These are phyloP conservation scores for Colletotrichum brevisporum DNA, from an alignment of 2,329 filamentous ascomycete genomes.

Conservation along the genomic window DNA sequence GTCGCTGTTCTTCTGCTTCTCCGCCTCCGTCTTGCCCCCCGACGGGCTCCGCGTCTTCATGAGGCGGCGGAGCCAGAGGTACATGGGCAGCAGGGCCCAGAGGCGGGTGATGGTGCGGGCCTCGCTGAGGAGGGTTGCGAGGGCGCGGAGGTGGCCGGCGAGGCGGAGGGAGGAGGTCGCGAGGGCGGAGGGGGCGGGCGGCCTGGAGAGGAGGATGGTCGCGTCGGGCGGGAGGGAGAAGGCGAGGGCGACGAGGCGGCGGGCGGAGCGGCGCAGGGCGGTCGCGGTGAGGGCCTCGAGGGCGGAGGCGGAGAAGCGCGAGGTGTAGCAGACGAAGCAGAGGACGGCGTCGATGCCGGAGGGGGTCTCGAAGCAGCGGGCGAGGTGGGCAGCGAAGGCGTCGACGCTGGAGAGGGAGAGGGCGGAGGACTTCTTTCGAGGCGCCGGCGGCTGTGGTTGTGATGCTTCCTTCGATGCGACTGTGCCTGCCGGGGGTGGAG, in stretches of 20 bases:
- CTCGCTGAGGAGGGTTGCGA: constrained; percentile 78
- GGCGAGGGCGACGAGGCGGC: constrained; percentile 66
- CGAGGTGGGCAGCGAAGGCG: constrained; percentile 68
- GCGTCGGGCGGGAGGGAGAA: constrained; percentile 65
- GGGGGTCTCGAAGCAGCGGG: constrained; percentile 77
- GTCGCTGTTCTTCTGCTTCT: constrained; percentile 53
- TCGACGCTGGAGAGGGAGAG: constrained; percentile 60
- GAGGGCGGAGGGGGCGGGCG: constrained; percentile 52
- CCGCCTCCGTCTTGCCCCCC: constrained; percentile 48
- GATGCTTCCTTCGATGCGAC: not conserved
- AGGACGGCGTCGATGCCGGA: constrained; percentile 79
- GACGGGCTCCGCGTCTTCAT: constrained; percentile 47
- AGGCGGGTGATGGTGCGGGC: constrained; percentile 81
- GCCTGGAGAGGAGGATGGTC: constrained; percentile 60
- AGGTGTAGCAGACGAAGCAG: constrained; percentile 77
- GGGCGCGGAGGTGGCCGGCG: constrained; percentile 67
- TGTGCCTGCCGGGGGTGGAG: constrained; percentile 41
- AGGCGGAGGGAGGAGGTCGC: constrained; percentile 63
- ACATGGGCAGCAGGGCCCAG: constrained; percentile 83
- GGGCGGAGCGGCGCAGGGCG: constrained; percentile 67
- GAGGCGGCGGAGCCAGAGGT: constrained; percentile 74
- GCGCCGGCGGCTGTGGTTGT: constrained; percentile 12
- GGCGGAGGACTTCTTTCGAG: constrained; percentile 29
- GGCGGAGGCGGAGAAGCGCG: constrained; percentile 67
- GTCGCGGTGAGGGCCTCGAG: constrained; percentile 69